Evolutionary conservation across 108 stramenopile genomes (phyloP), one percentile per base, ranked within the genome.

Genomic region (Nitzschia putrida): DNA sequence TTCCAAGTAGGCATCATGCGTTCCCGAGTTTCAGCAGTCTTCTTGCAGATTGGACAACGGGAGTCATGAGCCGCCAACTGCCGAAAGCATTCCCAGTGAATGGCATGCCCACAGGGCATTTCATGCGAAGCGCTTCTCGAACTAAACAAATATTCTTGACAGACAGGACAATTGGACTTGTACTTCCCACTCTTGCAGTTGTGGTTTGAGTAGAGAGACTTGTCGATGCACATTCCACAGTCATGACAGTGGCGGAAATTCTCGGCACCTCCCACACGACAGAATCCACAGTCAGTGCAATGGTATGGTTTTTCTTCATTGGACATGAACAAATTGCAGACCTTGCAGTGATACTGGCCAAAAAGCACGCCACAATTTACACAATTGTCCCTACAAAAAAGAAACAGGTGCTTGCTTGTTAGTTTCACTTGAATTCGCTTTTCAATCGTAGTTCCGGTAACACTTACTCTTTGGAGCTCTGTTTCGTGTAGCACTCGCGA

Each of bases 211-310:
- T 86, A 91, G 21, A 94, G 53, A 29, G 61, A 71, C 10, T 65
- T 80, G 66, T 94, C 93, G 49, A 94, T 94, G 67, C 93, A 94
- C 93, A 94, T 94, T 10, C 93, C 93, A 61, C 93, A 94, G 56
- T 86, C 89, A 57, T 89, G 72, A 58, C 93, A 94, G 56, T 94
- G 93, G 16, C 73, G 83, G 65, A 91, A 94, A 60, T 91, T 94
- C 63, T 91, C 93, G 9, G 80, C 77, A 13, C 93, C 93, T 20
- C 93, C 93, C 0, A 94, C 93, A 20, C 93, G 86, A 66, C 93
- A 94, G 79, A 94, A 94, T 3, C 93, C 93, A 72, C 93, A 94
- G 50, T 91, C 84, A 10, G 70, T 57, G 44, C 93, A 94, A 53
- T 94, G 93, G 53, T 94, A 94, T 0, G 93, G 93, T n/a, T 74